phyloP scores from a whole-genome alignment of 495 filamentous ascomycete genomes.

The Copromyces sp. region DNA sequence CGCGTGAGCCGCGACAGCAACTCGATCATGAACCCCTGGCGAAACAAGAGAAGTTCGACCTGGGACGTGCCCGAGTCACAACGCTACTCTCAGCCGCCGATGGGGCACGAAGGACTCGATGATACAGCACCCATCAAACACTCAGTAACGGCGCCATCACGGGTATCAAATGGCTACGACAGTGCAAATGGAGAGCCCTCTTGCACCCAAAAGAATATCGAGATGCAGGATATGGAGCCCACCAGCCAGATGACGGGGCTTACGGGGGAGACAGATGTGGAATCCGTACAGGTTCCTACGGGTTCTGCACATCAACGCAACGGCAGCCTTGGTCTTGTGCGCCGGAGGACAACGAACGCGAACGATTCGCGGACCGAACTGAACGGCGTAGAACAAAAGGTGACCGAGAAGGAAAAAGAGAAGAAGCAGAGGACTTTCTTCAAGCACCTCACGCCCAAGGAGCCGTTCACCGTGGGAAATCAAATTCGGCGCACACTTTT shows the following conservation, averaged over 20 bases:
- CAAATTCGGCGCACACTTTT: slow-evolving; percentile 64
- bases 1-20: slow-evolving; percentile 15
- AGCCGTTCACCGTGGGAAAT: slow-evolving; percentile 52
- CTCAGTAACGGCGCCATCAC: slow-evolving; percentile 6
- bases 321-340: neutral
- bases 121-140: slow-evolving; percentile 2
- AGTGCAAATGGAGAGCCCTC: neutral
- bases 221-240: neutral
- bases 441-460: slow-evolving; percentile 34
- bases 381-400: neutral
- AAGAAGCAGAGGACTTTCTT: slow-evolving; percentile 30
- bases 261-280: slow-evolving; percentile 3
- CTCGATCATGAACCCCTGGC: slow-evolving; percentile 25
- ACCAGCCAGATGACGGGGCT: slow-evolving; percentile 1
- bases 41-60: slow-evolving; percentile 13
- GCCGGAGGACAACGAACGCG: neutral
- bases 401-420: slow-evolving; percentile 11
- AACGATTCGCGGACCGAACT: neutral
- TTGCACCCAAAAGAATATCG: neutral
- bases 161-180: neutral
- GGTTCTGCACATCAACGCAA: neutral
- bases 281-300: neutral
- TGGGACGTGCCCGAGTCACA: slow-evolving; percentile 8
- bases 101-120: neutral
- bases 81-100: neutral